Percentiles rank a stretch among this genome's conserved stretches.
Conservation (phyloP, 2,329 filamentous ascomycete genomes). For the Trichoderma oligosporum region DNA sequence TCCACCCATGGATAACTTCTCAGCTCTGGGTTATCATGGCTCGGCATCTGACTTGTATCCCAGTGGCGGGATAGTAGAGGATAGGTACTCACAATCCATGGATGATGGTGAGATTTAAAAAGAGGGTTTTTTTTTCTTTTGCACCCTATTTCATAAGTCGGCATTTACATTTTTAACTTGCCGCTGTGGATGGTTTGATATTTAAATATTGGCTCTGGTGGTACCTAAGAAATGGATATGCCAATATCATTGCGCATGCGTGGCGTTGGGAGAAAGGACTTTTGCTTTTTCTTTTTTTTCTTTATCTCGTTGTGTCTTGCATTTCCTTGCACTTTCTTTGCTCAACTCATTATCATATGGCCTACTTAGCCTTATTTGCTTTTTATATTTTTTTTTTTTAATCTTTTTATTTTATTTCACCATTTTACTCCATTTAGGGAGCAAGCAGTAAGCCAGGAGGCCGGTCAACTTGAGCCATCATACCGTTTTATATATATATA, state of each 20-base stretch:
- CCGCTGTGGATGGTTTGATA: background rate
- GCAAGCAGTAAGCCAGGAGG: background rate
- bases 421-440: background rate
- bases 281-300: background rate
- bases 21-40: background rate
- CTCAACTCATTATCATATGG: background rate
- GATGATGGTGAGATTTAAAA: slow-evolving; percentile 34
- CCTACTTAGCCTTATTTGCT: background rate
- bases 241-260: background rate
- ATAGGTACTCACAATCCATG: background rate
- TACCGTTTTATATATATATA: background rate
- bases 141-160: background rate
- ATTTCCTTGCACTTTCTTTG: background rate
- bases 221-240: background rate
- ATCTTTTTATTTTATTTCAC: background rate
- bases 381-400: background rate
- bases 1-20: background rate
- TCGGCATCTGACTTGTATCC: slow-evolving; percentile 13
- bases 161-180: background rate
- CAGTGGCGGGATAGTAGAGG: too few relatives aligned
- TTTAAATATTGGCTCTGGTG: background rate
- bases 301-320: background rate
- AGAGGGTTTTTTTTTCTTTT: background rate
- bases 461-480: background rate
- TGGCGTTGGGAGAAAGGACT: slow-evolving; percentile 3